Base-by-base conservation (phyloP, 1,284 basidiomycete genomes). In the Ustilago shanxiensis region DNA sequence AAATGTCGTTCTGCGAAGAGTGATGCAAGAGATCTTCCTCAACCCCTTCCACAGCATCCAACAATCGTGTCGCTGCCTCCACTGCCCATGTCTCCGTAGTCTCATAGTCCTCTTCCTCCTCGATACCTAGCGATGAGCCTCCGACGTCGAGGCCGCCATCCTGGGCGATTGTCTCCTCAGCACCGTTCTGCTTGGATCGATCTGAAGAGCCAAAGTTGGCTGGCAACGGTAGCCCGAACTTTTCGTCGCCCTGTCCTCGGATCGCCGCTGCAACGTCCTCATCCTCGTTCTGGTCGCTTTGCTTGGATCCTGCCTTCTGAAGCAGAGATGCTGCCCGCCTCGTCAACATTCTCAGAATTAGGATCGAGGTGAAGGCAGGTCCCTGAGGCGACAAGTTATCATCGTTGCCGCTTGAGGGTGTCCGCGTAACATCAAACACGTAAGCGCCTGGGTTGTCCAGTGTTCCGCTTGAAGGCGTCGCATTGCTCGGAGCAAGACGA, bases 1-100 rank as follows among this genome's bases (percentile, higher is more conserved):
- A 53, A 33, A 85, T 83, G 51, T 85, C 83, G 65, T 85, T 85
- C 44, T 79, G 68, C 11, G 66, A 67, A 28, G 83, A 73, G 28
- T 72, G 68, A 11, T 65, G 61, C 69, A 83, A 73, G 64, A 85
- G 56, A 9, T 71, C 76, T 5, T 81, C 79, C 45, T 85, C 81
- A 1, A 79, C 74, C 3, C 62, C 65, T 26, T 71, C 59, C 44
- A 84, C 65, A 4, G 81, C 78, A 24, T 83, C 77, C 79, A 85
- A 64, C 22, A 85, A 37, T 11, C 65, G 41, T n/a, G 50, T 53
- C 10, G 82, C 82, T 13, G 80, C 76, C 3, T 76, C 61, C 44
- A 81, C 62, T n/a, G 70, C 72, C 79, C 77, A 80, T 10, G 35
- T 49, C 41, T 57, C 69, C 31, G 62, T 72, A 18, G 61, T 68